Base-by-base conservation (phyloP, 495 filamentous ascomycete genomes). In the Elasticomyces elasticus region DNA sequence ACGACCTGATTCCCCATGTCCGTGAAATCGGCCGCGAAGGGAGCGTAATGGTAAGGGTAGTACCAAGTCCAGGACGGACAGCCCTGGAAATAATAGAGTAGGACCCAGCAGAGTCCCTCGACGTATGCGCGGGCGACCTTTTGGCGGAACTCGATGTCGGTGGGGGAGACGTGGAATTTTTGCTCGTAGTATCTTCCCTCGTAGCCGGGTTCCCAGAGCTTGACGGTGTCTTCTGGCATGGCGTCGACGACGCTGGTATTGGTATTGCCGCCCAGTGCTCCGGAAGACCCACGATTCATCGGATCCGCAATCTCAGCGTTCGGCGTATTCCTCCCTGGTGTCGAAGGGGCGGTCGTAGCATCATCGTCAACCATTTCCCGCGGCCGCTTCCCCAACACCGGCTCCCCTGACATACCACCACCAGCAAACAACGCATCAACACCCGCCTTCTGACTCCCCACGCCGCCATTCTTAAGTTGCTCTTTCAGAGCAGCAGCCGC, bases 51-150 rank as follows among this genome's bases (percentile, higher is more conserved):
- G 64, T 97, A 91, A 1, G 92, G 92, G 63, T 95, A 99, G 65
- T 89, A 99, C 92, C 92, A 99, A 47, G 84, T 91, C 92, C 94
- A 97, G 1, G 87, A 94, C 11, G 94, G 88, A 62, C 92, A 97
- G 17, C 94, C 92, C 68, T 99, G 92, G 66, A 95, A 94, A 68
- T 99, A 99, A 65, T 99, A 99, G 17, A 84, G 74, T 23, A 99
- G 72, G n/a, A 97, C 92, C 92, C 94, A 99, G 30, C 85, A 85
- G n/a, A 97, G 78, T 43, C 92, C 92, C 72, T 95, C 87, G n/a
- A 89, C 88, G 67, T 99, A 99, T 15, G 85, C 79, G 45, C 82
- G 78, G n/a, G 83, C 92, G 61, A 99, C 94, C 67, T 92, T 83
- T 68, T 89, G 84, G 51, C 92, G 81, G 70, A 97, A 97, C 46